phyloP scores from a whole-genome alignment of 1,284 basidiomycete genomes.

The Sporisorium graminicola region DNA sequence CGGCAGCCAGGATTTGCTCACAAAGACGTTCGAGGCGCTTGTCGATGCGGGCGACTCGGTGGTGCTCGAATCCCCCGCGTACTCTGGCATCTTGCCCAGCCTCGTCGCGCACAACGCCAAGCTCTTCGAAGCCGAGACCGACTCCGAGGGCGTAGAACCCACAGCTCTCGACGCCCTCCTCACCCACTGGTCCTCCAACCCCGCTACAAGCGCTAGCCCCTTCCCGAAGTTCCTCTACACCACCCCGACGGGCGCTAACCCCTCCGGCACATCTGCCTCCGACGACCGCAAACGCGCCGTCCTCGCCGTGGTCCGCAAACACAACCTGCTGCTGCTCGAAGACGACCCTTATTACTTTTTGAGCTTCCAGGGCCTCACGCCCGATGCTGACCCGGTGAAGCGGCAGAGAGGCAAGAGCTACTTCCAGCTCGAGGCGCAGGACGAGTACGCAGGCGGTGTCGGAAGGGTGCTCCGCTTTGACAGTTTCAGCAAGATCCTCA shows the following conservation, averaged over 20 bases:
- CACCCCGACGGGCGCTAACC: slow-evolving; percentile 72
- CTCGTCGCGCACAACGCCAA: slow-evolving; percentile 47
- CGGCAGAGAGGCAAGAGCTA: slow-evolving; percentile 57
- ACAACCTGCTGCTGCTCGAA: slow-evolving; percentile 56
- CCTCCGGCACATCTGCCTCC: slow-evolving; percentile 65
- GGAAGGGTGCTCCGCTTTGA: slow-evolving; percentile 68
- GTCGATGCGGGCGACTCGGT: slow-evolving; percentile 85
- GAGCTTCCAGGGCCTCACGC: slow-evolving; percentile 50
- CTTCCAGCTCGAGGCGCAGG: slow-evolving; percentile 61
- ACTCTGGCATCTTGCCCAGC: slow-evolving; percentile 73
- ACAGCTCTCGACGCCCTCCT: slow-evolving; percentile 77
- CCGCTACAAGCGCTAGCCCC: slow-evolving; percentile 72
- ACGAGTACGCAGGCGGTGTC: slow-evolving; percentile 17
- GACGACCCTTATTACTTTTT: slow-evolving; percentile 66
- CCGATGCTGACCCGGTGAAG: slow-evolving; percentile 53
- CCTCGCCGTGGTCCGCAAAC: slow-evolving; percentile 74
- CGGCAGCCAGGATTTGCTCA: slow-evolving; percentile 89
- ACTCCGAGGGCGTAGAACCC: slow-evolving; percentile 80
- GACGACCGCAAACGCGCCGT: slow-evolving; percentile 81
- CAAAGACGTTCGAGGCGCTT: slow-evolving; percentile 77
- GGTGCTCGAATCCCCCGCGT: slow-evolving; percentile 87
- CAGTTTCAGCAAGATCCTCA: slow-evolving; percentile 77
- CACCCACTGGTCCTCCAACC: slow-evolving; percentile 78
- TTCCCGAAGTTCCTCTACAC: slow-evolving; percentile 88
- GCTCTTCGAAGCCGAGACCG: slow-evolving; percentile 78